Evolutionary conservation across 129 eudicot species (phyloP).

Genomic region (Ambrosia trifida): DNA sequence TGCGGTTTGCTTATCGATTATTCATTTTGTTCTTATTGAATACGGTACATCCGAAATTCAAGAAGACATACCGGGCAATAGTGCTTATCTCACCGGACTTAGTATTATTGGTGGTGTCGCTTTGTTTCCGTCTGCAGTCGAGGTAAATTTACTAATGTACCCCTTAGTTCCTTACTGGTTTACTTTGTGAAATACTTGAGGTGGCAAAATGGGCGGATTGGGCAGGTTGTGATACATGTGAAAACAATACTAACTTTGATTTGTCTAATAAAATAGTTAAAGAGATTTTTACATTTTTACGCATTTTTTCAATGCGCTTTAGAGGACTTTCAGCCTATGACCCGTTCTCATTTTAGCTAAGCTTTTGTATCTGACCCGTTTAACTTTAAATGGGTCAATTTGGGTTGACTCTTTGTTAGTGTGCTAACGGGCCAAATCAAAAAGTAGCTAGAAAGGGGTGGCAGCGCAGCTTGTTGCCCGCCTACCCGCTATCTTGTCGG

Average conservation of each 20-base stretch:
- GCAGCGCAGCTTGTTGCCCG: no score
- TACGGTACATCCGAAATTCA: slow-evolving; percentile 73
- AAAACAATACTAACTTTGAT: not conserved
- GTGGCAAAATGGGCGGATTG: not conserved
- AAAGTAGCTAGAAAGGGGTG: not conserved
- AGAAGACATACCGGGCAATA: slow-evolving; percentile 85
- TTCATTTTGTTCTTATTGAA: slow-evolving; percentile 78
- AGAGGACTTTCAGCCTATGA: not conserved
- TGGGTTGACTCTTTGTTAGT: not conserved
- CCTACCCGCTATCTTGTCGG: no score
- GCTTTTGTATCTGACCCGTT: not conserved
- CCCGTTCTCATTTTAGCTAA: not conserved
- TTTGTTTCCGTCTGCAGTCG: slow-evolving; percentile 81
- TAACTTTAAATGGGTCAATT: not conserved
- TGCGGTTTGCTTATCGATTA: slow-evolving; percentile 58
- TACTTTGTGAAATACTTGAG: not conserved
- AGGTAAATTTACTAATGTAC: slow-evolving; percentile 50
- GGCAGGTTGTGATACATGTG: not conserved
- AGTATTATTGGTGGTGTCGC: slow-evolving; percentile 98
- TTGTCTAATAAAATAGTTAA: not conserved
- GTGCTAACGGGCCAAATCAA: not conserved
- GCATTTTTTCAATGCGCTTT: not conserved
- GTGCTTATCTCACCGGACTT: slow-evolving; percentile 87
- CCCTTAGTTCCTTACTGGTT: not conserved
- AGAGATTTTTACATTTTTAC: not conserved